Conservation (phyloP, 2,329 filamentous ascomycete genomes). For the Sclerotinia nivalis region DNA sequence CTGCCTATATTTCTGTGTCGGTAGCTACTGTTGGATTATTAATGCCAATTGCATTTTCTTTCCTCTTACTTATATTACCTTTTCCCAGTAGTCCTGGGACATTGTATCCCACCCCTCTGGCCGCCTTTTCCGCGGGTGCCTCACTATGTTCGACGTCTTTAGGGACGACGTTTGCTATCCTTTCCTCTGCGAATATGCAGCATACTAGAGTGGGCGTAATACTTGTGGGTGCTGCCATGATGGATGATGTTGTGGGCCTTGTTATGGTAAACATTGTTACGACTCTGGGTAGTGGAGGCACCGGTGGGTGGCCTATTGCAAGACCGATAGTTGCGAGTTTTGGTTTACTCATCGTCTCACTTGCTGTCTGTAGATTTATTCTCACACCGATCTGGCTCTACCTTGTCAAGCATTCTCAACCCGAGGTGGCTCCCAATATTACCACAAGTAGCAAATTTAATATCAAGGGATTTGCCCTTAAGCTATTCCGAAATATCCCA, state of each 20-base stretch:
- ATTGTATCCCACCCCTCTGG: slow-evolving; percentile 31
- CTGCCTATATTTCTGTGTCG: slow-evolving; percentile 57
- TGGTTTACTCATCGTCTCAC: slow-evolving; percentile 30
- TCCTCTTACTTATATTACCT: slow-evolving; percentile 42
- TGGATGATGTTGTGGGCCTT: slow-evolving; percentile 77
- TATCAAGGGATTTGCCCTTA: not conserved
- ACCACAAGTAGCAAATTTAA: not conserved
- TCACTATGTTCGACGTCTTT: slow-evolving; percentile 73
- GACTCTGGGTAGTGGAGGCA: slow-evolving; percentile 51
- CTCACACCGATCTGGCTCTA: slow-evolving; percentile 29
- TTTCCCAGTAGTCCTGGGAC: slow-evolving; percentile 31
- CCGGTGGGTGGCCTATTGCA: slow-evolving; percentile 28
- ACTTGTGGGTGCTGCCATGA: slow-evolving; percentile 72
- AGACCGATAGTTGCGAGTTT: slow-evolving; percentile 33
- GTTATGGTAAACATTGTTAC: slow-evolving; percentile 77
- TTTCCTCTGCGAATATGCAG: slow-evolving; percentile 60
- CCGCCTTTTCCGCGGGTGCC: slow-evolving; percentile 69
- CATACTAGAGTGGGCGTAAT: slow-evolving; percentile 60
- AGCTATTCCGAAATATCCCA: slow-evolving; percentile 19
- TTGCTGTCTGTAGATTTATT: slow-evolving; percentile 25
- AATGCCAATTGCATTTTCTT: slow-evolving; percentile 66
- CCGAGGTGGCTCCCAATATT: not conserved
- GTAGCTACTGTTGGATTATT: slow-evolving; percentile 68
- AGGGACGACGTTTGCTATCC: slow-evolving; percentile 67
- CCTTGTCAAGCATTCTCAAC: not conserved